These are phyloP conservation scores for Acacia concinna DNA, from an alignment of 331 rosid genomes.

Conservation along the genomic window DNA sequence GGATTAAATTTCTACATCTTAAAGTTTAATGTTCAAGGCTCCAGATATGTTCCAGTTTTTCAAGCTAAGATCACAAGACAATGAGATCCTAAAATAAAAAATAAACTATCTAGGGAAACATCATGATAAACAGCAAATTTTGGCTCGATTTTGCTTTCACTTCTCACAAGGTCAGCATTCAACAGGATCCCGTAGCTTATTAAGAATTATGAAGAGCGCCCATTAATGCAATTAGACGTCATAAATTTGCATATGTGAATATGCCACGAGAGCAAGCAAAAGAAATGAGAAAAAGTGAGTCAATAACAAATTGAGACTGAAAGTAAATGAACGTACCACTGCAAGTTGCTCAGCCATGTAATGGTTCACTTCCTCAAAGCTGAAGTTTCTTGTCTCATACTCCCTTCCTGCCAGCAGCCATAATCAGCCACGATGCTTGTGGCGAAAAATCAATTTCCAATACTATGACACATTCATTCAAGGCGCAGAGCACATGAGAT, in stretches of 20 bases:
- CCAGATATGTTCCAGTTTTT: background rate
- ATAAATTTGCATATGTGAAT: background rate
- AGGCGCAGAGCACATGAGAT: slow-evolving; percentile 23
- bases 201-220: slow-evolving; percentile 11
- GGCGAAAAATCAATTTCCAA: slow-evolving; percentile 22
- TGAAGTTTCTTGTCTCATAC: slow-evolving; percentile 88
- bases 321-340: slow-evolving; percentile 41
- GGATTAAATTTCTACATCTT: background rate
- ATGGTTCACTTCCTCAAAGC: slow-evolving; percentile 93
- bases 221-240: slow-evolving; percentile 21
- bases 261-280: background rate
- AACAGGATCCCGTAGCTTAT: background rate
- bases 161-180: slow-evolving; percentile 15
- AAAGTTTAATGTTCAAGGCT: background rate
- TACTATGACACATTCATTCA: slow-evolving; percentile 16
- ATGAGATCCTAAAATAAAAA: slow-evolving; percentile 4
- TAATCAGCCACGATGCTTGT: slow-evolving; percentile 30
- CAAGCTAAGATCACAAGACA: background rate
- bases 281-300: background rate
- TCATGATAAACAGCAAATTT: background rate
- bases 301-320: background rate
- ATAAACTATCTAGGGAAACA: background rate
- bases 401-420: slow-evolving; percentile 79
- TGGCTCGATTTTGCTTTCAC: background rate
- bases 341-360: slow-evolving; percentile 93